Evolutionary conservation across 164 flowering plant genomes (phyloP).

Genomic region (Malania oleifera): DNA sequence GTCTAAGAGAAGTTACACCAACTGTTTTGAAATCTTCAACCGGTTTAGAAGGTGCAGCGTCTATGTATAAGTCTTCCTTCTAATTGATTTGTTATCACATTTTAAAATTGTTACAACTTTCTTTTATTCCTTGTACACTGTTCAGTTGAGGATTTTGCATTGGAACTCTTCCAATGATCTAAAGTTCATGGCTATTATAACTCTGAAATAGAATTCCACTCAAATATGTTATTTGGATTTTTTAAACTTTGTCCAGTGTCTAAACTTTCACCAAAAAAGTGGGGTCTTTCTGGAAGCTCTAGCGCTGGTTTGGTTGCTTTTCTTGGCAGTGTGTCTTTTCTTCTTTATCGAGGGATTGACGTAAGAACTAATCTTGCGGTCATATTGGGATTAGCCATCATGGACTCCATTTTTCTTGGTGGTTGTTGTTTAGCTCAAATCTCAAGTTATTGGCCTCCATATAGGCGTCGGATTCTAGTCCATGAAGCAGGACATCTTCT

Average conservation of each 20-base stretch:
- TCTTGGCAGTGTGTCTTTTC: slow-evolving; percentile 66
- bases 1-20: slow-evolving; percentile 82
- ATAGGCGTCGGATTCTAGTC: slow-evolving; percentile 77
- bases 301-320: slow-evolving; percentile 44
- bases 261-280: slow-evolving; percentile 89
- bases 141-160: background rate
- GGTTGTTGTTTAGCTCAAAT: slow-evolving; percentile 85
- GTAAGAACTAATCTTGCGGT: slow-evolving; percentile 77
- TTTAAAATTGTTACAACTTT: background rate
- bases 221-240: background rate
- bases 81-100: background rate
- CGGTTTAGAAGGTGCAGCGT: slow-evolving; percentile 75
- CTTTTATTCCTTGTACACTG: background rate
- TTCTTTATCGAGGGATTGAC: slow-evolving; percentile 80
- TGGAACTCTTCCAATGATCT: no score
- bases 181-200: no score
- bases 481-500: slow-evolving; percentile 99
- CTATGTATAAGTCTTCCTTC: background rate
- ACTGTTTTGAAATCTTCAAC: slow-evolving; percentile 64
- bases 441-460: slow-evolving; percentile 92
- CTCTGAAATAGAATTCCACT: background rate
- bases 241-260: slow-evolving; percentile 36
- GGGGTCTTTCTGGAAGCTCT: slow-evolving; percentile 88
- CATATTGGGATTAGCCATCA: slow-evolving; percentile 60
- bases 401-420: slow-evolving; percentile 81